Percentiles rank a stretch among this genome's conserved stretches.
These are phyloP conservation scores for Fraxinus platypoda DNA, from an alignment of 305 asterid genomes.

Conservation along the genomic window DNA sequence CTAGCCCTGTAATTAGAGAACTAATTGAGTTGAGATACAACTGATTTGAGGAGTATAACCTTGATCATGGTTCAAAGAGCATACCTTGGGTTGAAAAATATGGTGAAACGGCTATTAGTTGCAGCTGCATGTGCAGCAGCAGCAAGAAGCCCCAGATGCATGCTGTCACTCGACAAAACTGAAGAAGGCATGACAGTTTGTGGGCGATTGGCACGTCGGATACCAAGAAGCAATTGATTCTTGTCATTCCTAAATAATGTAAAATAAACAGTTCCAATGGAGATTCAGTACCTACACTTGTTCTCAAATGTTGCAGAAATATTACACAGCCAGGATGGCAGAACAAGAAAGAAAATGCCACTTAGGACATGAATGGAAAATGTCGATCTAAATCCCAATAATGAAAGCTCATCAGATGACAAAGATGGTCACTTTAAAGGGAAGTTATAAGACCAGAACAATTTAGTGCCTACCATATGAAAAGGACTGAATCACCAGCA, in stretches of 20 bases:
- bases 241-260: conserved; percentile 58
- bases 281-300: background rate
- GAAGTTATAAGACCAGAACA: background rate
- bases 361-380: background rate
- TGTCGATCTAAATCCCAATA: background rate
- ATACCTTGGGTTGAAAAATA: conserved; percentile 76
- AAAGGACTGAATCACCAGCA: conserved; percentile 83
- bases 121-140: conserved; percentile 93
- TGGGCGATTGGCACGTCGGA: conserved; percentile 69
- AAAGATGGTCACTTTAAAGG: background rate
- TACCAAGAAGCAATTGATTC: conserved; percentile 71
- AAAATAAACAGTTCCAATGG: background rate
- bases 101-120: conserved; percentile 71
- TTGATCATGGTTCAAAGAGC: background rate
- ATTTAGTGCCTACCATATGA: conserved; percentile 54
- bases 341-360: background rate
- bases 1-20: conserved; percentile 49
- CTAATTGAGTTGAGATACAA: conserved; percentile 4
- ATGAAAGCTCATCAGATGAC: background rate
- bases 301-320: background rate
- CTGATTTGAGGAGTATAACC: background rate
- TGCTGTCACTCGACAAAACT: conserved; percentile 77
- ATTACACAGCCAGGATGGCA: background rate
- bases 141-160: conserved; percentile 87
- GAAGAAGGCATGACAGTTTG: conserved; percentile 83